A percentile compares a stretch with the other conserved stretches of the same genome.
phyloP scores from a whole-genome alignment of 768 basidiomycete species.

The Favolaschia claudopus region DNA sequence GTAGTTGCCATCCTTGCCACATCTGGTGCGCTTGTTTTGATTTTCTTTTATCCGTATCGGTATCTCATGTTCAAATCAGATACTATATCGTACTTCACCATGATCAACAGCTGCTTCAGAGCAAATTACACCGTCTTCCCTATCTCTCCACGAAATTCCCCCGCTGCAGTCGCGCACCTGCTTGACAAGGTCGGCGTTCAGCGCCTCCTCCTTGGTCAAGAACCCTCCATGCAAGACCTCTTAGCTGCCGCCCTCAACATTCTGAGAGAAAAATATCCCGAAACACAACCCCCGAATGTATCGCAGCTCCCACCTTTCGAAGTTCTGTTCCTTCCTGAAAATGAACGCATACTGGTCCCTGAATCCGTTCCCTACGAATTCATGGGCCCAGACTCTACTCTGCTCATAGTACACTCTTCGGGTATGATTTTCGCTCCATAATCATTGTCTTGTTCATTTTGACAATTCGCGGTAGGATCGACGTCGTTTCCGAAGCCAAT shows the following conservation, averaged over 20 bases:
- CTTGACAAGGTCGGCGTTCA: slow-evolving; percentile 26
- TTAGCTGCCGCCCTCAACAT: slow-evolving; percentile 23
- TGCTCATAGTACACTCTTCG: slow-evolving; percentile 43
- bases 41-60: background rate
- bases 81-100: slow-evolving; percentile 40
- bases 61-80: slow-evolving; percentile 31
- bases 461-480: slow-evolving; percentile 30
- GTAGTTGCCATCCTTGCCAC: slow-evolving; percentile 11
- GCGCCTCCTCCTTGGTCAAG: slow-evolving; percentile 36
- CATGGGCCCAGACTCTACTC: slow-evolving; percentile 10
- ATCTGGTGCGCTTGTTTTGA: background rate
- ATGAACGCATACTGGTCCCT: slow-evolving; percentile 1
- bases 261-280: slow-evolving; percentile 19
- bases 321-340: slow-evolving; percentile 22
- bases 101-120: slow-evolving; percentile 39
- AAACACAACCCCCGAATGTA: slow-evolving; percentile 18
- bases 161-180: slow-evolving; percentile 48
- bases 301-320: slow-evolving; percentile 29
- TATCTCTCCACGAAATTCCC: slow-evolving; percentile 50
- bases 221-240: slow-evolving; percentile 32
- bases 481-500: slow-evolving; percentile 42
- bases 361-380: slow-evolving; percentile 17
- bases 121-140: slow-evolving; percentile 45
- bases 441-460: background rate
- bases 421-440: slow-evolving; percentile 15